Percentiles rank a stretch among this genome's conserved stretches.
phyloP scores from a whole-genome alignment of 495 filamentous ascomycete genomes.

The Penicillium manginii region DNA sequence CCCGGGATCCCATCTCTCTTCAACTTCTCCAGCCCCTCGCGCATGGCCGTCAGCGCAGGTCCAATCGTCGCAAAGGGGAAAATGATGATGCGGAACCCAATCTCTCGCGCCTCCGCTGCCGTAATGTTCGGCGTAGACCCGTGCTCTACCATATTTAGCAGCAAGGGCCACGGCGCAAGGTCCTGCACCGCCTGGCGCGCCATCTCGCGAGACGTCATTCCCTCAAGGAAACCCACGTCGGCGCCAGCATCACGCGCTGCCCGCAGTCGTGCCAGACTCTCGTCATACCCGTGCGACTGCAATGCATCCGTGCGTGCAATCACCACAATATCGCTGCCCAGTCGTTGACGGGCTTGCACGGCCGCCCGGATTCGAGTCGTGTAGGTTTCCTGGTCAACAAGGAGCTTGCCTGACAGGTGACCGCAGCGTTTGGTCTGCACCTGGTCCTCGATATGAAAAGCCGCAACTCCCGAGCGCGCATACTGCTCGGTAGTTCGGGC shows the following conservation, averaged over 20 bases:
- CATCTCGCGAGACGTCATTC: slow-evolving; percentile 43
- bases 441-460: slow-evolving; percentile 75
- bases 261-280: slow-evolving; percentile 56
- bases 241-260: slow-evolving; percentile 61
- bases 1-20: slow-evolving; percentile 53
- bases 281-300: slow-evolving; percentile 64
- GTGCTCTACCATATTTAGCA: slow-evolving; percentile 69
- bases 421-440: slow-evolving; percentile 70
- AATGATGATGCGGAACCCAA: slow-evolving; percentile 70
- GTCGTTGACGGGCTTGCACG: slow-evolving; percentile 50
- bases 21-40: slow-evolving; percentile 51
- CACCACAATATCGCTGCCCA: slow-evolving; percentile 64
- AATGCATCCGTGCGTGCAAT: slow-evolving; percentile 73
- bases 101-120: slow-evolving; percentile 57
- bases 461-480: slow-evolving; percentile 67
- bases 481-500: slow-evolving; percentile 65
- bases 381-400: slow-evolving; percentile 59
- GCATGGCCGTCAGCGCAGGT: slow-evolving; percentile 56
- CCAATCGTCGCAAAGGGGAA: slow-evolving; percentile 59
- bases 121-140: slow-evolving; percentile 63
- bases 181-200: slow-evolving; percentile 46
- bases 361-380: slow-evolving; percentile 62
- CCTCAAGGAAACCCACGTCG: slow-evolving; percentile 65
- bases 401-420: slow-evolving; percentile 63
- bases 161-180: slow-evolving; percentile 61